Base-by-base conservation (phyloP, 1,139 yeast species). In the Zygosaccharomyces pseudobailii region DNA sequence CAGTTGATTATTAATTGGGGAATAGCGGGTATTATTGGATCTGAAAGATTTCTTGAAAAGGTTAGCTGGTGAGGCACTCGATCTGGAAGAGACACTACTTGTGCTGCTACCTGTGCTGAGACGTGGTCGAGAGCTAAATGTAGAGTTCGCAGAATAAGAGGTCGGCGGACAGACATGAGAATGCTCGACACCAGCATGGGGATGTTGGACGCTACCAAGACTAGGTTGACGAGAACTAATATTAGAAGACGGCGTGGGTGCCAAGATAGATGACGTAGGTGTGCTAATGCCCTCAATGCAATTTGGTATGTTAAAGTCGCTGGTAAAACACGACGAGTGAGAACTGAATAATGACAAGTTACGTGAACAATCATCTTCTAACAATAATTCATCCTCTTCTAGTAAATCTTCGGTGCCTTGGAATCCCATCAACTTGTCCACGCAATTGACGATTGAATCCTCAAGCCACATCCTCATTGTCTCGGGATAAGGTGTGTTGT, bases 361-460 rank as follows among this genome's bases (percentile, higher is more conserved):
- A 17, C 42, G 35, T 19, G 51, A 39, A 30, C 38, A 42, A 20
- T 39, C 38, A 9, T 36, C 34, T 19, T 30, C 43, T 6, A 21
- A 5, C 23, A 35, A 25, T 25, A 30, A 21, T 6, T 40, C 36
- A 6, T 38, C 36, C n/a, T 27, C 27, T 36, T 30, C 33, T 36
- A 28, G 40, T 36, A 41, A 43, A 34, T 42, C 43, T 27, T 40
- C 24, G 28, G 42, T 40, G 8, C 40, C 44, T 35, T 45, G 50
- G 32, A 54, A 45, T 20, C 53, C 50, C 25, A 47, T 47, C 41
- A 55, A 49, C 35, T 45, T 46, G 41, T 55, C 57, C 3, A 53
- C 43, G 37, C 48, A 53, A 43, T 45, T 47, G 32, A 36, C 38
- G 23, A 54, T 45, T 4, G 54, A 47, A 9, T 53, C 47, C n/a